phyloP scores from a whole-genome alignment of 2,329 filamentous ascomycete genomes.

The Ophiocordyceps camponoti-saundersi region DNA sequence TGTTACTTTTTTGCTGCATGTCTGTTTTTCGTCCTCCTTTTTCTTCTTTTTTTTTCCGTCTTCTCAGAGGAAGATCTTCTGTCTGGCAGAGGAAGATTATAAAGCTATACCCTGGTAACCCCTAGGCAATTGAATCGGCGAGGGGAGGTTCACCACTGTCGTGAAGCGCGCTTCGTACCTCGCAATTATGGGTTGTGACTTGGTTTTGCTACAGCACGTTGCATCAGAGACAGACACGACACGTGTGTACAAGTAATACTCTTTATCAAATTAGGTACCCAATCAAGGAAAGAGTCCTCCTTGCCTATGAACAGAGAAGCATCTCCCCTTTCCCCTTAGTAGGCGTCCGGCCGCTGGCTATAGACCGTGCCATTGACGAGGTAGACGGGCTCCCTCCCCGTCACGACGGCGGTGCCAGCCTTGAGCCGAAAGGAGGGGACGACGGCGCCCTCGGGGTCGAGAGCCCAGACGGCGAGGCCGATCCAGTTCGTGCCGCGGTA shows the following conservation, averaged over 20 bases:
- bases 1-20: too few relatives aligned
- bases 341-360: conserved; percentile 27
- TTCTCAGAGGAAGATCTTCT: background rate
- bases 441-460: conserved; percentile 38
- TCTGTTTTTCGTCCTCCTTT: too few relatives aligned
- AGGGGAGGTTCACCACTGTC: background rate
- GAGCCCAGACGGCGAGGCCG: conserved; percentile 51
- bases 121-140: background rate
- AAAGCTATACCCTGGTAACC: background rate
- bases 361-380: conserved; percentile 28
- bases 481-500: conserved; percentile 55
- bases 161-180: too few relatives aligned
- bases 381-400: conserved; percentile 26
- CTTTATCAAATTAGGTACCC: too few relatives aligned
- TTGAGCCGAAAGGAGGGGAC: conserved; percentile 34
- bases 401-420: conserved; percentile 30
- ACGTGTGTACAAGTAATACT: too few relatives aligned
- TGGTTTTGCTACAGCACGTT: too few relatives aligned
- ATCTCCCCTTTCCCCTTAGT: conserved; percentile 16
- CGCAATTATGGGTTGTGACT: too few relatives aligned
- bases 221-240: background rate
- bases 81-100: too few relatives aligned
- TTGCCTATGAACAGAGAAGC: background rate
- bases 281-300: too few relatives aligned
- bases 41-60: background rate